Percentiles rank a stretch among this genome's conserved stretches.
phyloP scores from a whole-genome alignment of 208 protist species.

The Crithidia mellificae region DNA sequence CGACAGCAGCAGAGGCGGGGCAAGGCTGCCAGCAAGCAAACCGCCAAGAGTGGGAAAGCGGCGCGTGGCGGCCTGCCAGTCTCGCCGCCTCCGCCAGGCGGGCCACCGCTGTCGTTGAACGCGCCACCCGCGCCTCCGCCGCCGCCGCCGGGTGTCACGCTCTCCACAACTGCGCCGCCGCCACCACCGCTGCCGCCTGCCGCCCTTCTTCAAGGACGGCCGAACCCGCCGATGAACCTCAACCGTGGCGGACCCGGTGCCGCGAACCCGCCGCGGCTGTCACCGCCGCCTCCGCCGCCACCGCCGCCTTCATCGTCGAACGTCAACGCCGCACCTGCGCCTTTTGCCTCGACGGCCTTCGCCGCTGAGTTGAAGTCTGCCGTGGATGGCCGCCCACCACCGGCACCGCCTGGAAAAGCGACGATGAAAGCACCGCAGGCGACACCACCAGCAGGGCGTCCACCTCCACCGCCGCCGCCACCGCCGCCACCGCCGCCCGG shows the following conservation, averaged over 20 bases:
- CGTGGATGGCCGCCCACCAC: slow-evolving; percentile 8
- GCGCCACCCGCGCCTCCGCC: slow-evolving; percentile 28
- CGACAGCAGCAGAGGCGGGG: no score
- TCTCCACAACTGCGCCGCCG: slow-evolving; percentile 25
- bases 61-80: background rate
- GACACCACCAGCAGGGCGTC: background rate
- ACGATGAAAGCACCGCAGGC: slow-evolving; percentile 8
- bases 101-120: background rate
- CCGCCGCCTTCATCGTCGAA: background rate
- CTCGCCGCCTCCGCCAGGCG: slow-evolving; percentile 19
- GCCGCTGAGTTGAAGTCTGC: slow-evolving; percentile 1
- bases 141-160: slow-evolving; percentile 37
- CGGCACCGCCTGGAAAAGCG: slow-evolving; percentile 20
- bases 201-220: slow-evolving; percentile 11
- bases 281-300: slow-evolving; percentile 30
- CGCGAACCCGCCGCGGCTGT: slow-evolving; percentile 1
- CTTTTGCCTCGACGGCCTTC: background rate
- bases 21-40: no score
- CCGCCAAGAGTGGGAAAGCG: no score
- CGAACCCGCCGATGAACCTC: slow-evolving; percentile 15
- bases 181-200: slow-evolving; percentile 34
- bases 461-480: background rate
- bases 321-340: background rate
- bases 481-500: no score
- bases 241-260: background rate